Evolutionary conservation across 1,284 basidiomycete genomes (phyloP).

Genomic region (Phellopilus nigrolimitatus): DNA sequence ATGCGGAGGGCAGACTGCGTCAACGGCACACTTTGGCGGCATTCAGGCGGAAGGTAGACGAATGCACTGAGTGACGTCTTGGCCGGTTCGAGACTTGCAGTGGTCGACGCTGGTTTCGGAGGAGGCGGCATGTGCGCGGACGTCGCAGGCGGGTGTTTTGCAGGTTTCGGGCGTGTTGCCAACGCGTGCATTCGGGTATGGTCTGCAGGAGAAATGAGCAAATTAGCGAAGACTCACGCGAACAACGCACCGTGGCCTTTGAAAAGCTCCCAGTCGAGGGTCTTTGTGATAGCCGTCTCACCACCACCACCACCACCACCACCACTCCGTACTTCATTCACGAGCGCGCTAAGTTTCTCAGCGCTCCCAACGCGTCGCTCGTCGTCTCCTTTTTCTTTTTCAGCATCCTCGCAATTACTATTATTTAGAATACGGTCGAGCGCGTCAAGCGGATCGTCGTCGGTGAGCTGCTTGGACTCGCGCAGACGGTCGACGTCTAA

Average conservation of each 20-base stretch:
- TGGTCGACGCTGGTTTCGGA: conserved; percentile 4
- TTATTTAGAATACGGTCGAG: conserved; percentile 17
- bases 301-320: neutral
- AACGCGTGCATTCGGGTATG: conserved; percentile 5
- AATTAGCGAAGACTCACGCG: no score
- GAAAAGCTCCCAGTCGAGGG: conserved; percentile 23
- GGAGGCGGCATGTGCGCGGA: conserved; percentile 3
- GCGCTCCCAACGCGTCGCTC: neutral
- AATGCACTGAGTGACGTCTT: conserved; percentile 5
- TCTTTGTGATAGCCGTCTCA: conserved; percentile 13
- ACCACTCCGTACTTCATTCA: conserved; percentile 5
- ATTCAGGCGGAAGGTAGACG: conserved; percentile 5
- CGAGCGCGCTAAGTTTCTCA: conserved; percentile 14
- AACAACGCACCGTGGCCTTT: conserved; percentile 15
- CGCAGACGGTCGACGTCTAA: conserved; percentile 19
- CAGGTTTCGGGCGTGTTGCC: neutral
- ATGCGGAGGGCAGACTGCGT: neutral
- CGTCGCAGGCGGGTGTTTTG: neutral
- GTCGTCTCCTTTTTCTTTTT: neutral
- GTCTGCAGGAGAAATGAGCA: conserved; percentile 12
- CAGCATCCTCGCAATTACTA: conserved; percentile 7
- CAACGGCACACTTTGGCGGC: neutral
- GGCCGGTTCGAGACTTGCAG: neutral
- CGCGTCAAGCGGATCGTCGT: conserved; percentile 14
- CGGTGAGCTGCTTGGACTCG: conserved; percentile 12